Conservation (phyloP, 148 eudicot genomes). For the Camellia granthamiana region DNA sequence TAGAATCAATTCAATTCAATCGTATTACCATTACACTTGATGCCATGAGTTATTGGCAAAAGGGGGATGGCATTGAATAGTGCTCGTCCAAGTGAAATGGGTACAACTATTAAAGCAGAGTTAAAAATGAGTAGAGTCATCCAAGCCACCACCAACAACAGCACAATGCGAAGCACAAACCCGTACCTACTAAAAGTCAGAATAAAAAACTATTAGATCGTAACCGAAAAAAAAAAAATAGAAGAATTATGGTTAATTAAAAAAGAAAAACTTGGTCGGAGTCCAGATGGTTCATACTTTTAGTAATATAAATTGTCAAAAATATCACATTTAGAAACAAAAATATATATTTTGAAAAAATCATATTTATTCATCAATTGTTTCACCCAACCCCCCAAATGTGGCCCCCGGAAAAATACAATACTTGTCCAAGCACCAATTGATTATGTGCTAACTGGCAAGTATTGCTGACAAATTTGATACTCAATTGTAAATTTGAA, state of each 20-base stretch:
- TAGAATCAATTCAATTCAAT: conserved; percentile 10
- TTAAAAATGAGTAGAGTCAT: conserved; percentile 88
- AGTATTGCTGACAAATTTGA: not conserved
- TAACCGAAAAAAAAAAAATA: not conserved
- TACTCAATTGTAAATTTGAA: not conserved
- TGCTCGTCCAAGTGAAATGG: conserved; percentile 81
- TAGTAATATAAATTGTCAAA: too few relatives aligned
- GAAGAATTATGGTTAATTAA: too few relatives aligned
- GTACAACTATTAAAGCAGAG: conserved; percentile 72
- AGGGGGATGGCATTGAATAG: conserved; percentile 78
- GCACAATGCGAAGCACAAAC: conserved; percentile 80
- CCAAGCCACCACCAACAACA: conserved; percentile 89
- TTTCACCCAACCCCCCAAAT: not conserved
- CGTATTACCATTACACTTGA: conserved; percentile 80
- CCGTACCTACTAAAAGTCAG: conserved; percentile 57
- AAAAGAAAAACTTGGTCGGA: not conserved
- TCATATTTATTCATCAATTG: not conserved
- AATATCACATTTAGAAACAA: not conserved
- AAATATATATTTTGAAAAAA: too few relatives aligned
- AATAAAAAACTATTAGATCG: conserved; percentile 10
- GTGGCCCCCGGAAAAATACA: not conserved
- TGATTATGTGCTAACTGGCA: not conserved
- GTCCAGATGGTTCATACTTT: not conserved
- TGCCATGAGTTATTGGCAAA: conserved; percentile 91
- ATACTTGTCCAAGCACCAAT: not conserved